Evolutionary conservation across 805 yeast species (phyloP), one percentile per base, ranked within the genome.

Genomic region (Yarrowia bubula): DNA sequence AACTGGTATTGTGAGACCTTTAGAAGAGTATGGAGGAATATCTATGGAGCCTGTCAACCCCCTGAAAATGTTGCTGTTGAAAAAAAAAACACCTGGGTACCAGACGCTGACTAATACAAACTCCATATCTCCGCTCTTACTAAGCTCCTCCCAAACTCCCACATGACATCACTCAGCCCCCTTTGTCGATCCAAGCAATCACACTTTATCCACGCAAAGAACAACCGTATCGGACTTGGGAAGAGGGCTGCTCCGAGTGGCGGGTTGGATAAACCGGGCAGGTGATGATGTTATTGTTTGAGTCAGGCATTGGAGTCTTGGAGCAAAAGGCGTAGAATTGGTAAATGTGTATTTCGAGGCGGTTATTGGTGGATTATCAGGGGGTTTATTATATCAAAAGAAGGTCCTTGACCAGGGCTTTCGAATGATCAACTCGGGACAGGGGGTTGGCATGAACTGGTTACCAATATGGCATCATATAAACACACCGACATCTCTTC

Each of bases 121-220:
- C 42, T 14, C 17, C 42, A 38, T 46, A 37, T 31, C 18, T n/a
- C 28, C n/a, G 28, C 13, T 3, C n/a, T n/a, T n/a, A n/a, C n/a
- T n/a, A n/a, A n/a, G n/a, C n/a, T n/a, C n/a, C n/a, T n/a, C n/a
- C n/a, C n/a, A n/a, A n/a, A n/a, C n/a, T 1, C 4, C 10, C 41
- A 35, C 14, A 11, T 46, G 51, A 46, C 38, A 9, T 14, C 37
- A 31, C 28, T 22, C 28, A 22, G 28, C 38, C 35, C 39, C 53
- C 53, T 48, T 38, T 46, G 55, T 15, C 55, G 55, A 48, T 48
- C 55, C 4, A 7, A 48, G 55, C 53, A 48, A 46, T 33, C 55
- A 17, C 55, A 48, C 55, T 48, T 48, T 48, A 48, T 48, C 55
- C 55, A 48, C 39, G 55, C 39, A 48, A 33, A 48, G 53, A 48